phyloP scores from a whole-genome alignment of 2,329 filamentous ascomycete genomes.

The Dothistroma septosporum region DNA sequence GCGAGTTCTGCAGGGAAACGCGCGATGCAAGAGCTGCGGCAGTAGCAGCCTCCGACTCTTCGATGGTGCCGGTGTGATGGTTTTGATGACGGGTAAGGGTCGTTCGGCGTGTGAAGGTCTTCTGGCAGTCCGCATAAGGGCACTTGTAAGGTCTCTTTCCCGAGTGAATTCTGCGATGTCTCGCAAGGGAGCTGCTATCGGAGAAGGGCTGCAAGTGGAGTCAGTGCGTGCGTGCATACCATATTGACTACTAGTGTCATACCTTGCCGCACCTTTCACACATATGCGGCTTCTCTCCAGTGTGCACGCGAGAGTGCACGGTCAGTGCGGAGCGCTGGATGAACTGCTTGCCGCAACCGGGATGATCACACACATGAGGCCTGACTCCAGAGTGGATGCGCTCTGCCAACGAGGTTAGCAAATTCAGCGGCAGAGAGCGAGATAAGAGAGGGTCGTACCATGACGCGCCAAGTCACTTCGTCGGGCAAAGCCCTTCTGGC shows the following conservation, averaged over 20 bases:
- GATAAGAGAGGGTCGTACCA: constrained; percentile 56
- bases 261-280: constrained; percentile 97
- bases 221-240: constrained; percentile 24
- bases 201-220: constrained; percentile 70
- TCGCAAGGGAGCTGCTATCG: constrained; percentile 88
- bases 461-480: constrained; percentile 92
- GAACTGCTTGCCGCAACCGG: constrained; percentile 88
- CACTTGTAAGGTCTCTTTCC: constrained; percentile 97
- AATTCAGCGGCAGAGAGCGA: constrained; percentile 6
- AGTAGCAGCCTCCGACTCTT: constrained; percentile 85
- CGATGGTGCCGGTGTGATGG: constrained; percentile 89
- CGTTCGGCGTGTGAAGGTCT: constrained; percentile 94
- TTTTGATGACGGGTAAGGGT: constrained; percentile 95
- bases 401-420: constrained; percentile 53
- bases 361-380: constrained; percentile 88
- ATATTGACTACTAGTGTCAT: constrained; percentile 30
- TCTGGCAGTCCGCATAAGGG: constrained; percentile 94
- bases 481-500: constrained; percentile 85
- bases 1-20: constrained; percentile 40
- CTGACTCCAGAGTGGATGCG: constrained; percentile 89
- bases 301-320: constrained; percentile 92
- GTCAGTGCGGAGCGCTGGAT: constrained; percentile 95
- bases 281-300: constrained; percentile 96
- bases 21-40: constrained; percentile 72
- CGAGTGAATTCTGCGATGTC: constrained; percentile 90